Evolutionary conservation across 495 filamentous ascomycete genomes (phyloP), one percentile per base, ranked within the genome.

Genomic region (Sporormia fimetaria): DNA sequence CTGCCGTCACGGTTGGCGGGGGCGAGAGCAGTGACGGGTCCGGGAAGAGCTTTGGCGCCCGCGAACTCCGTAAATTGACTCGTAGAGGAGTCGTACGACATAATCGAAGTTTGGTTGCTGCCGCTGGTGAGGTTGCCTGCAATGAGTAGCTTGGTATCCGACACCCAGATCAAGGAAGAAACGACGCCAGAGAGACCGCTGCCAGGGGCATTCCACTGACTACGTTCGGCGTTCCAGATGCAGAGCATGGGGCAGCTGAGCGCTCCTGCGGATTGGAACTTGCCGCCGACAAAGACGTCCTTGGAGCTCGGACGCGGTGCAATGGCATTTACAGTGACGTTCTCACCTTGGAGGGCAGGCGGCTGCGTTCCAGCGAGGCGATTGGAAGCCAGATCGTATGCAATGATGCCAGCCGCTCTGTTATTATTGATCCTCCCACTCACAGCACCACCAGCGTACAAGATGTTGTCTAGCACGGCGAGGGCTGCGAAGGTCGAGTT

Each of bases 281-380:
- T 74, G 21, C 90, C 90, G 11, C 78, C 90, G 21, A 96, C 76
- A 57, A 83, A 99, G 22, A 99, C 68, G 27, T 88, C 73, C 1
- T 67, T 63, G 20, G 77, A 77, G 41, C 66, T 68, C 4, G 81
- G 78, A 25, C 76, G 75, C 5, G 69, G 61, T 11, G 72, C 73
- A 48, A 94, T 81, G 18, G 82, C 66, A 45, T 86, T 80, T 33
- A 94, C 83, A 10, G 73, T 67, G 12, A 80, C 81, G 47, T 75
- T 67, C 6, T 63, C 58, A 12, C 84, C 87, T 6, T 60, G 63
- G n/a, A 92, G 65, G 8, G 73, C 63, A 6, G 82, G 77, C 5
- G 86, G 80, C 51, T 94, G 88, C 6, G 57, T 60, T 5, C 67
- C 54, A 42, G 65, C 61, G 44, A 78, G 81, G 3, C 69, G 65